phyloP scores from a whole-genome alignment of 2,329 filamentous ascomycete genomes.

The Exophiala oligosperma region DNA sequence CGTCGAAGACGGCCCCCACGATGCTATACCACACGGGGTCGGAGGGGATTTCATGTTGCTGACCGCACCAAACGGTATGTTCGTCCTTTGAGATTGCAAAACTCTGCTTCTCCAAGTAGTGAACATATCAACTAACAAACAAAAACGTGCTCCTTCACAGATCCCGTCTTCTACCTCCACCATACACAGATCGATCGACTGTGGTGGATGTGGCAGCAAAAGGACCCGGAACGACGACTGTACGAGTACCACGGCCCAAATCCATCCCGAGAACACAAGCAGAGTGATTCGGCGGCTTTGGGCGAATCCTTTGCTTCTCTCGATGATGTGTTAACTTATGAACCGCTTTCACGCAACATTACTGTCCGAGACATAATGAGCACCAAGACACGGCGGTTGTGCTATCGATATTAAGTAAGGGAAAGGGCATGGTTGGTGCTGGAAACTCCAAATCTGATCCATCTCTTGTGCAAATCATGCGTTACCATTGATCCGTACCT shows the following conservation, averaged over 20 bases:
- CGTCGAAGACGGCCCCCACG: slow-evolving; percentile 4
- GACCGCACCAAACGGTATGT: slow-evolving; percentile 5
- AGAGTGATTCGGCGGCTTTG: too few species aligned
- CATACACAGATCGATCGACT: slow-evolving; percentile 34
- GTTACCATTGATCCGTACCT: too few species aligned
- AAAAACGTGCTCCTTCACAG: not conserved
- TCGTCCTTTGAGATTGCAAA: not conserved
- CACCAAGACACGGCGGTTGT: slow-evolving; percentile 28
- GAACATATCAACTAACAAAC: not conserved
- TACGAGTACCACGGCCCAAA: too few species aligned
- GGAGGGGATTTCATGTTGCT: slow-evolving; percentile 7
- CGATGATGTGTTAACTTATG: slow-evolving; percentile 26
- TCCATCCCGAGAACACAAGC: too few species aligned
- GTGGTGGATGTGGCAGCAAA: slow-evolving; percentile 34
- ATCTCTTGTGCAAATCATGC: too few species aligned
- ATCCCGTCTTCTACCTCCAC: slow-evolving; percentile 37
- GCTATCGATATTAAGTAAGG: slow-evolving; percentile 29
- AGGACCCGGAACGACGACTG: slow-evolving; percentile 7
- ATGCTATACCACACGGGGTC: slow-evolving; percentile 7
- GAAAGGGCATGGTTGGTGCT: too few species aligned
- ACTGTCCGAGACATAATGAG: slow-evolving; percentile 28
- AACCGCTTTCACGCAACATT: slow-evolving; percentile 22
- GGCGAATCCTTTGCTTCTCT: slow-evolving; percentile 8
- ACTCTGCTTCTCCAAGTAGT: not conserved
- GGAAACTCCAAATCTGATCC: too few species aligned